Evolutionary conservation across 331 rosid species (phyloP).

Genomic region (Quercus lobata): DNA sequence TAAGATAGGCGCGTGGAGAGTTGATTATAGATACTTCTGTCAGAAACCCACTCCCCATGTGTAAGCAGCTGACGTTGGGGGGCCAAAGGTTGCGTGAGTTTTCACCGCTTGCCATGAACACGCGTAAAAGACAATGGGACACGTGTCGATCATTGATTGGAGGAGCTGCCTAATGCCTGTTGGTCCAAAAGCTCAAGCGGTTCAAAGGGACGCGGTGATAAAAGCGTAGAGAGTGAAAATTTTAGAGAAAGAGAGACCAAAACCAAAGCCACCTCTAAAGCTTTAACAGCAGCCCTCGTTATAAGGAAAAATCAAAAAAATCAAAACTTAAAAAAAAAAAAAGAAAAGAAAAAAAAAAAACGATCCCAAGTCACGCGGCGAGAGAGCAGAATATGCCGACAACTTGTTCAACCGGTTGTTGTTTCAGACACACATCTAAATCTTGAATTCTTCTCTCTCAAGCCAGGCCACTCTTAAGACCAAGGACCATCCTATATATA

Average conservation of each 20-base stretch:
- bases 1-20: not conserved
- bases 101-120: not conserved
- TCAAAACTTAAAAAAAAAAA: no score
- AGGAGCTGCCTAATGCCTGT: not conserved
- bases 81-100: slow-evolving; percentile 9
- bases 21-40: slow-evolving; percentile 9
- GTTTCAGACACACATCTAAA: no score
- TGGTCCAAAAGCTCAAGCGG: slow-evolving; percentile 14
- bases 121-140: not conserved
- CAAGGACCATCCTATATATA: no score
- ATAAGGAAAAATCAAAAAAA: no score
- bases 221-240: no score
- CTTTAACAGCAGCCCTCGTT: not conserved
- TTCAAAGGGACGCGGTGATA: slow-evolving; percentile 17
- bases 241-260: not conserved
- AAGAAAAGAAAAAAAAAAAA: not conserved
- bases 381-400: slow-evolving; percentile 20
- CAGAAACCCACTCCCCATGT: not conserved
- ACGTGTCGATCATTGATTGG: slow-evolving; percentile 8
- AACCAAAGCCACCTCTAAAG: not conserved
- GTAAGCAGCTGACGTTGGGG: not conserved
- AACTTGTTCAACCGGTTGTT: slow-evolving; percentile 15
- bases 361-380: slow-evolving; percentile 25
- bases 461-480: not conserved
- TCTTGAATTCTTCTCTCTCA: not conserved